Conservation (phyloP, 1,139 yeast genomes). For the Pichia sorboxylosa region DNA sequence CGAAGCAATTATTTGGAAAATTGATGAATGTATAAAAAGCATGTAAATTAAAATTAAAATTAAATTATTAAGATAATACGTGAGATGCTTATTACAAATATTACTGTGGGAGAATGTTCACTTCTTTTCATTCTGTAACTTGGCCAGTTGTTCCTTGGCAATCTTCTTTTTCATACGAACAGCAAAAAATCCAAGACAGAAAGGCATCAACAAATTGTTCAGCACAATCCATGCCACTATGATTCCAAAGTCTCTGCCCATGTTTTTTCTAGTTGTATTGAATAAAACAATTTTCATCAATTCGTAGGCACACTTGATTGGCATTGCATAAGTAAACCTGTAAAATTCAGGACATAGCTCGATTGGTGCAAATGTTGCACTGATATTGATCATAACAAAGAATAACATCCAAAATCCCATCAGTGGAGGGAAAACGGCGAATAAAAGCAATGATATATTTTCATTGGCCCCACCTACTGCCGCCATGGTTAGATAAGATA, state of each 20-base stretch:
- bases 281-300: slow-evolving; percentile 35
- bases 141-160: slow-evolving; percentile 6
- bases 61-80: too few species aligned
- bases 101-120: too few species aligned
- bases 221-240: slow-evolving; percentile 36
- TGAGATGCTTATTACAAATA: too few species aligned
- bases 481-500: slow-evolving; percentile 34
- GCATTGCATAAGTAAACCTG: slow-evolving; percentile 42
- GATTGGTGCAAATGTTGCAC: slow-evolving; percentile 39
- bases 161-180: slow-evolving; percentile 16
- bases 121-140: not conserved
- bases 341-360: slow-evolving; percentile 35
- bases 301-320: slow-evolving; percentile 37
- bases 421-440: slow-evolving; percentile 31
- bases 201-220: slow-evolving; percentile 31
- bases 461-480: slow-evolving; percentile 44
- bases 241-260: slow-evolving; percentile 38
- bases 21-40: too few species aligned
- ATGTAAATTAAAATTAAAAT: too few species aligned
- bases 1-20: too few species aligned
- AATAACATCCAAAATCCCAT: slow-evolving; percentile 38
- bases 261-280: slow-evolving; percentile 33
- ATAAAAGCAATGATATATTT: slow-evolving; percentile 29
- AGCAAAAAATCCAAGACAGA: slow-evolving; percentile 28
- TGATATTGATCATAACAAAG: slow-evolving; percentile 33